These are phyloP conservation scores for Colletotrichum somersetense DNA, from an alignment of 2,329 filamentous ascomycete species.

Conservation along the genomic window DNA sequence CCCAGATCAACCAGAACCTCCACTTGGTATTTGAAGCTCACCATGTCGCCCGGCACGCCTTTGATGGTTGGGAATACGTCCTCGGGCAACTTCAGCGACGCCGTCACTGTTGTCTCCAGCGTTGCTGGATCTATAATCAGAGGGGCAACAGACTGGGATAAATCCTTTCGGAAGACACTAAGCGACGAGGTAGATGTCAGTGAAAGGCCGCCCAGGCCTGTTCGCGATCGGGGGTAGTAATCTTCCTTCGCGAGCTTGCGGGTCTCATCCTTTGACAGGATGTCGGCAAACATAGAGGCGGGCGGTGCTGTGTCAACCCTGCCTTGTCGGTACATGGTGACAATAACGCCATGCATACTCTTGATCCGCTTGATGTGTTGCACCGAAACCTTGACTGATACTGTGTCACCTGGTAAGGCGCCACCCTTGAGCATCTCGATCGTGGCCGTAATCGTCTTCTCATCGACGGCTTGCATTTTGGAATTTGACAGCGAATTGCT, in stretches of 20 bases:
- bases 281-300: constrained; percentile 61
- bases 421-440: constrained; percentile 86
- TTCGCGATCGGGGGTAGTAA: constrained; percentile 87
- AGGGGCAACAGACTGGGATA: constrained; percentile 89
- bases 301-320: constrained; percentile 83
- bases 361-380: constrained; percentile 91
- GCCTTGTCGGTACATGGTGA: constrained; percentile 91
- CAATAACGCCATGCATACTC: constrained; percentile 91
- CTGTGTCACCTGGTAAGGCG: constrained; percentile 85
- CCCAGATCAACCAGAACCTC: constrained; percentile 95
- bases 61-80: constrained; percentile 93
- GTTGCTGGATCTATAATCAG: constrained; percentile 87
- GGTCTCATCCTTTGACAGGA: constrained; percentile 71
- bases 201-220: constrained; percentile 87
- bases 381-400: constrained; percentile 84
- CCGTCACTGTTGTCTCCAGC: constrained; percentile 82
- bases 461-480: constrained; percentile 63
- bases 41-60: constrained; percentile 91
- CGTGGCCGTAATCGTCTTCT: constrained; percentile 87
- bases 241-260: constrained; percentile 82
- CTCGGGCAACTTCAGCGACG: constrained; percentile 87
- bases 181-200: constrained; percentile 87
- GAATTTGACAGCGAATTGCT: constrained; percentile 57
- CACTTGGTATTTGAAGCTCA: constrained; percentile 93
- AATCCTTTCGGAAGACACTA: constrained; percentile 94